A percentile compares a stretch with the other conserved stretches of the same genome.
phyloP scores from a whole-genome alignment of 164 flowering plant genomes.

The Sedum album region DNA sequence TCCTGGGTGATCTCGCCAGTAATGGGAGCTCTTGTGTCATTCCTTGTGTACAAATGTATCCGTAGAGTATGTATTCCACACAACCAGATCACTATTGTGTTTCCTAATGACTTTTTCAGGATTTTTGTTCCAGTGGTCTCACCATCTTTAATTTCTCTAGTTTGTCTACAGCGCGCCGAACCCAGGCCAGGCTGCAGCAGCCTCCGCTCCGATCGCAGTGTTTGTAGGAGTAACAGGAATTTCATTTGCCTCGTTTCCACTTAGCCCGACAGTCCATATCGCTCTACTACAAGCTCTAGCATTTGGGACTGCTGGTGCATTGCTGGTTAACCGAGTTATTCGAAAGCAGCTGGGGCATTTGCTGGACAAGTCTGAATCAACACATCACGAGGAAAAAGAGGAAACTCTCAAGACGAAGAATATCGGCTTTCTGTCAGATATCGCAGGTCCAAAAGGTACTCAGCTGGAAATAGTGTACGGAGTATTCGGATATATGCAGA shows the following conservation, averaged over 20 bases:
- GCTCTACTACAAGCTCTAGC: conserved; percentile 77
- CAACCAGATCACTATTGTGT: background rate
- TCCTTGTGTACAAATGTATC: conserved; percentile 95
- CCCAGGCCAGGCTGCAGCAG: conserved; percentile 94
- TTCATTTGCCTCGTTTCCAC: conserved; percentile 78
- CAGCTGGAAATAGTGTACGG: conserved; percentile 89
- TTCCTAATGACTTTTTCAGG: background rate
- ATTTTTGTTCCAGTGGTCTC: conserved; percentile 5
- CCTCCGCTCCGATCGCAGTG: conserved; percentile 90
- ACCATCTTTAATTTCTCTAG: conserved; percentile 33
- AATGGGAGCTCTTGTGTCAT: conserved; percentile 79
- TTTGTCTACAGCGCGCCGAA: conserved; percentile 97
- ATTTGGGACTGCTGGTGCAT: conserved; percentile 62
- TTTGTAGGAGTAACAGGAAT: conserved; percentile 78
- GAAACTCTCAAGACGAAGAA: conserved; percentile 20
- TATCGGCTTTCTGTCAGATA: conserved; percentile 65
- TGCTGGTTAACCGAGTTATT: conserved; percentile 53
- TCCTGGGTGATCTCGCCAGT: conserved; percentile 96
- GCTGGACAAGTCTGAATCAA: conserved; percentile 34
- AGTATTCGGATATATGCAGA: conserved; percentile 96
- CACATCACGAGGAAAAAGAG: conserved; percentile 24
- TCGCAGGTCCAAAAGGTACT: conserved; percentile 91
- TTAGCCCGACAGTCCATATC: conserved; percentile 48
- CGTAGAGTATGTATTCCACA: conserved; percentile 63
- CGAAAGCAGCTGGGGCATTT: conserved; percentile 83